Evolutionary conservation across 257 asterid genomes (phyloP), one percentile per base, ranked within the genome.

Genomic region (Cruciata laevipes): DNA sequence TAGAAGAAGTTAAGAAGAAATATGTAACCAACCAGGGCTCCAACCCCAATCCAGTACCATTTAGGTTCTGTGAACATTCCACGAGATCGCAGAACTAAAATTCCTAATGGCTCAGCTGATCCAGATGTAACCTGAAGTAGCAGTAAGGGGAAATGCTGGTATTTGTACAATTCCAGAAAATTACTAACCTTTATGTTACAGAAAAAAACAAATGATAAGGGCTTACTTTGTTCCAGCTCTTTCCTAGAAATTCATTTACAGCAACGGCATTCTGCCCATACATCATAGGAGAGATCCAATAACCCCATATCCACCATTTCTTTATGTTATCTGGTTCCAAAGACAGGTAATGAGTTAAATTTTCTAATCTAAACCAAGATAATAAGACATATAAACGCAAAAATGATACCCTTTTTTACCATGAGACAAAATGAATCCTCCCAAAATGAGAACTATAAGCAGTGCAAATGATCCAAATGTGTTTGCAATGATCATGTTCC

Each of bases 231-330:
- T 79, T 83, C 98, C 98, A 92, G 37, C 95, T 85, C 69, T 80
- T 84, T 52, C 97, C 96, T 0, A 83, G 89, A 73, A 92, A 87
- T 77, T 92, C 98, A 69, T 92, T 92, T 18, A 88, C 97, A 12
- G 90, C 83, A 80, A 87, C 83, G 32, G 98, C 96, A 79, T 81
- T 89, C 72, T 89, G 97, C 56, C 90, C 96, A 78, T 89, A 92
- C 95, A 85, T 92, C 89, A 92, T 77, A 6, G 98, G 98, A 51
- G 97, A 92, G 72, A 83, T 31, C 97, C 97, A 92, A 82, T 87
- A 92, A 78, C 97, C 97, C 98, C 98, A 92, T 44, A 89, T 87
- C 96, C 97, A 89, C 98, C 97, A 92, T 75, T 77, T 76, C 21
- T 57, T 64, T 40, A 72, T 51, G 70, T 60, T 60, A 64, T 69